phyloP scores from a whole-genome alignment of 2,329 filamentous ascomycete species.

The Talaromyces atroroseus region DNA sequence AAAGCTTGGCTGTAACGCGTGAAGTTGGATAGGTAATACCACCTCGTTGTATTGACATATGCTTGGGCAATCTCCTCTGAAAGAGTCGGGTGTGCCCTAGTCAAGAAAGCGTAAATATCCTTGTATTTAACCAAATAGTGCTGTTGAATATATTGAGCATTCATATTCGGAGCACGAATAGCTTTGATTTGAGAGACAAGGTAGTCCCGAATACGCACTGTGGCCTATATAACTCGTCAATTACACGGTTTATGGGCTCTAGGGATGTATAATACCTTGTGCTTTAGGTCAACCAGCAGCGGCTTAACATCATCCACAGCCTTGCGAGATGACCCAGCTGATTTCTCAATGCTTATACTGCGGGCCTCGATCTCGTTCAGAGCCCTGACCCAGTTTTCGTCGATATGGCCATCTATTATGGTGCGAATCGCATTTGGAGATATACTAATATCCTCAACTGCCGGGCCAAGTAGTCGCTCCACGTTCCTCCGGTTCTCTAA shows the following conservation, averaged over 20 bases:
- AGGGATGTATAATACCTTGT: conserved; percentile 54
- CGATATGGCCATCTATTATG: conserved; percentile 82
- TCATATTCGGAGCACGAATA: conserved; percentile 88
- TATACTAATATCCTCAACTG: conserved; percentile 87
- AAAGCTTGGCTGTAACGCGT: conserved; percentile 78
- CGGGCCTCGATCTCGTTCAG: conserved; percentile 79
- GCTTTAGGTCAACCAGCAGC: conserved; percentile 73
- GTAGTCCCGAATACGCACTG: conserved; percentile 90
- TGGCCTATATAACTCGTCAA: conserved; percentile 53
- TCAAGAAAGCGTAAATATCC: conserved; percentile 79
- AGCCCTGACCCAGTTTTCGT: conserved; percentile 80
- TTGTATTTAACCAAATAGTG: conserved; percentile 85
- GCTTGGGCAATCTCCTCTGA: conserved; percentile 86
- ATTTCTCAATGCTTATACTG: conserved; percentile 63
- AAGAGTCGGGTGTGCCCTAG: conserved; percentile 73
- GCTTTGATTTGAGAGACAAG: conserved; percentile 93
- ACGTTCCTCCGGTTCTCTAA: conserved; percentile 85
- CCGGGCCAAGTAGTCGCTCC: conserved; percentile 77
- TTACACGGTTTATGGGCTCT: conserved; percentile 10
- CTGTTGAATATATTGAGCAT: conserved; percentile 94
- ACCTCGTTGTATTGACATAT: conserved; percentile 97
- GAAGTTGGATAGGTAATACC: conserved; percentile 95
- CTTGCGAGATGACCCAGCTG: conserved; percentile 60
- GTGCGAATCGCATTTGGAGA: conserved; percentile 77
- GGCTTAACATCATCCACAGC: conserved; percentile 79